phyloP scores from a whole-genome alignment of 371 early-diverging fungal species.

The Globomyces sp. region DNA sequence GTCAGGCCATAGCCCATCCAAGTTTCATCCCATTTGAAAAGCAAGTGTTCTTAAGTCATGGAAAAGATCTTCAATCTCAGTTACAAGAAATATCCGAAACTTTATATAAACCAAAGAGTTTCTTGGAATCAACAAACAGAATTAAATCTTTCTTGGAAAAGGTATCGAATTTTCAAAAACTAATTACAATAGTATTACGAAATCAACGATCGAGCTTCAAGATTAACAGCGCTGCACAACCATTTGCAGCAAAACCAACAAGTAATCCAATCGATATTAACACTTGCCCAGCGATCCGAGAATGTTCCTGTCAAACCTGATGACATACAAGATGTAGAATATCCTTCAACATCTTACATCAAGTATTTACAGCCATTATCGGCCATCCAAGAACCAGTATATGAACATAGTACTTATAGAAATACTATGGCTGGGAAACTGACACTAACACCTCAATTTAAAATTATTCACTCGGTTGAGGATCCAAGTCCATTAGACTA shows the following conservation, averaged over 20 bases:
- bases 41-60: conserved; percentile 35
- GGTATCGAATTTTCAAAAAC: background rate
- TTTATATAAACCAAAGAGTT: conserved; percentile 21
- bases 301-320: no score
- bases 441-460: background rate
- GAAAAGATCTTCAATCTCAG: conserved; percentile 25
- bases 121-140: conserved; percentile 15
- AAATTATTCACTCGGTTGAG: background rate
- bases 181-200: background rate
- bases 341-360: conserved; percentile 3
- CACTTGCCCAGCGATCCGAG: background rate
- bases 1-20: conserved; percentile 40
- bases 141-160: background rate
- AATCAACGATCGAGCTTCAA: conserved; percentile 1
- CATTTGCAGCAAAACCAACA: conserved; percentile 1
- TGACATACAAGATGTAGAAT: background rate
- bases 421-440: background rate
- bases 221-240: background rate
- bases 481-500: background rate
- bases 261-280: background rate
- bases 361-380: background rate
- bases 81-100: conserved; percentile 25
- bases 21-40: conserved; percentile 30
- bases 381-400: background rate
- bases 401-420: background rate